Base-by-base conservation (phyloP, 495 filamentous ascomycete genomes). In the Physcia stellaris region DNA sequence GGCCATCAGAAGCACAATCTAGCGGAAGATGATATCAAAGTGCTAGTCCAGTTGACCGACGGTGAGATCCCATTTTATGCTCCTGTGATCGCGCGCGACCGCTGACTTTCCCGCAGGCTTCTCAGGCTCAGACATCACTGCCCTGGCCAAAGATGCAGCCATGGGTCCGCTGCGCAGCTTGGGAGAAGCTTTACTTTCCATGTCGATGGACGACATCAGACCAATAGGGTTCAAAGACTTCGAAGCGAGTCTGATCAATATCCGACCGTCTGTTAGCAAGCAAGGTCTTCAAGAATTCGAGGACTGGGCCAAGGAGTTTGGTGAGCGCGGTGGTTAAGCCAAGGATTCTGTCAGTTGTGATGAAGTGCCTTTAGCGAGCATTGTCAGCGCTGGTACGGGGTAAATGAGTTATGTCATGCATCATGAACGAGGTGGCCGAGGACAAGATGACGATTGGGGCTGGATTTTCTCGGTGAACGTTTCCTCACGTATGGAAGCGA, bases 121-220 rank as follows among this genome's bases (percentile, higher is more conserved):
- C 64, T 93, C 85, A 24, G 92, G 90, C 42, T 94, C 86, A 3
- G 90, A 99, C 54, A 94, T 99, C 39, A 99, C 90, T 7, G 90
- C 90, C 4, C 63, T 99, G 18, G 92, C 90, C 6, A 99, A 99
- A 58, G 90, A 99, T 54, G 90, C 90, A 7, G 90, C 90, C 18
- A 99, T 99, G 90, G 92, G 90, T 0, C 90, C 92, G 6, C 68
- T 99, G 11, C 77, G 92, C 15, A 86, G 82, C 39, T 66, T 99
- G 2, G 90, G 90, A 16, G 92, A 96, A 53, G 81, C 82, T 13
- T 64, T 99, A 27, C 66, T 99, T 18, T 74, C 83, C 45, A 95
- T 87, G 62, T 79, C 79, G 3, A 90, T 85, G 73, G 90, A 96
- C 41, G 79, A 96, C 41, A 94, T 99, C 50, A 70, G 88, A 11